Evolutionary conservation across 495 filamentous ascomycete species (phyloP), one percentile per base, ranked within the genome.

Genomic region (Neurospora pannonica): DNA sequence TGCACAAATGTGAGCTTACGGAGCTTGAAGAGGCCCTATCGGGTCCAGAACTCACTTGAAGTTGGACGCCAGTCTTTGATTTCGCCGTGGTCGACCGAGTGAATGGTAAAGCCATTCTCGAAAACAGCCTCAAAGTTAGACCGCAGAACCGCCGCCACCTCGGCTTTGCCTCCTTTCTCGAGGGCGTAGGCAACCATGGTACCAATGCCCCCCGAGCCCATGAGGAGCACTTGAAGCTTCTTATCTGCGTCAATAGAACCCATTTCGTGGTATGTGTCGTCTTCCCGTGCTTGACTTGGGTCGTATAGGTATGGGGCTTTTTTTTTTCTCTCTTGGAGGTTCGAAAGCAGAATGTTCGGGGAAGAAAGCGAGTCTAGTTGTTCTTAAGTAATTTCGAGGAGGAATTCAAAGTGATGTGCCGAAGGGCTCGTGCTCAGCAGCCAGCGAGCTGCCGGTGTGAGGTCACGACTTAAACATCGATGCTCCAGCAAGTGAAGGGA

Each of bases 181-280:
- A 85, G 78, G 9, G 76, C 76, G n/a, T 79, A 82, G n/a, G 81
- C 82, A 31, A 79, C 82, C 74, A 84, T 83, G 13, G 82, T 82
- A 7, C 83, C 83, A 7, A 85, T 78, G 13, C 81, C 83, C 13
- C 83, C 83, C 15, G 76, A 79, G 39, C 83, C 83, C 17, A 85
- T 72, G n/a, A 85, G 69, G n/a, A 84, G 77, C 15, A 85, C 79
- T 31, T 79, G 80, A 5, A 72, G 69, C 70, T 77, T 80, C n/a
- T n/a, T 17, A 2, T 21, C 9, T 46, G 42, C 42, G 19, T 37
- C 8, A n/a, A 76, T 3, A 40, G 73, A 74, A 13, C 75, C 71
- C 75, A 76, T 76, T 1, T 42, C 62, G 10, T 38, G 34, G n/a
- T 71, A 5, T 34, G 7, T 67, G 6, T 19, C 15, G 2, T 46